Evolutionary conservation across 805 yeast genomes (phyloP).

Genomic region (Wickerhamomyces hampshirensis): DNA sequence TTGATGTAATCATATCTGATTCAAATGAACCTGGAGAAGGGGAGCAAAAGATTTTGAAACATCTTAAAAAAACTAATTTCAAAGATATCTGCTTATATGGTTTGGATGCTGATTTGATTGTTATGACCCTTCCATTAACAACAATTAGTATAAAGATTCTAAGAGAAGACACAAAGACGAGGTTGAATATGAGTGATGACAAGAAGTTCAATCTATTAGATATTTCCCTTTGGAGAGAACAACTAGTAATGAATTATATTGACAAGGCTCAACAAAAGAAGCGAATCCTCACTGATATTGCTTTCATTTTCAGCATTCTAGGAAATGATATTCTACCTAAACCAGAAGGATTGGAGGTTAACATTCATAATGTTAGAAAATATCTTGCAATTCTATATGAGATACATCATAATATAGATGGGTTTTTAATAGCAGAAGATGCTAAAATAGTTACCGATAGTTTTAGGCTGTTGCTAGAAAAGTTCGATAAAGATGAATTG

Average conservation of each 20-base stretch:
- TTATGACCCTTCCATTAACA: slow-evolving; percentile 80
- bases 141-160: slow-evolving; percentile 81
- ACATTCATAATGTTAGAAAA: slow-evolving; percentile 30
- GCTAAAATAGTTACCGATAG: slow-evolving; percentile 79
- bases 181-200: slow-evolving; percentile 62
- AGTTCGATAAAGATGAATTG: slow-evolving; percentile 3
- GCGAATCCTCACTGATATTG: slow-evolving; percentile 67
- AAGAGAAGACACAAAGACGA: slow-evolving; percentile 52
- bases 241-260: slow-evolving; percentile 44
- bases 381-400: slow-evolving; percentile 2
- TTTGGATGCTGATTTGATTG: slow-evolving; percentile 89
- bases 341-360: slow-evolving; percentile 79
- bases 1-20: slow-evolving; percentile 72
- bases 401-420: slow-evolving; percentile 39
- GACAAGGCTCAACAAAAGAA: slow-evolving; percentile 39
- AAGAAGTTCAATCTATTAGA: slow-evolving; percentile 59
- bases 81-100: slow-evolving; percentile 83
- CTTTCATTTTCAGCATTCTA: slow-evolving; percentile 79
- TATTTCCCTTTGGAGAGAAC: slow-evolving; percentile 59
- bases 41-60: slow-evolving; percentile 92
- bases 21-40: slow-evolving; percentile 97
- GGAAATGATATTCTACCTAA: slow-evolving; percentile 97
- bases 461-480: slow-evolving; percentile 53
- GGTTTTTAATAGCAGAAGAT: slow-evolving; percentile 71
- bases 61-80: slow-evolving; percentile 60